Percentiles rank a stretch among this genome's conserved stretches.
phyloP scores from a whole-genome alignment of 345 rosid species.

The Gossypium sturtianum region DNA sequence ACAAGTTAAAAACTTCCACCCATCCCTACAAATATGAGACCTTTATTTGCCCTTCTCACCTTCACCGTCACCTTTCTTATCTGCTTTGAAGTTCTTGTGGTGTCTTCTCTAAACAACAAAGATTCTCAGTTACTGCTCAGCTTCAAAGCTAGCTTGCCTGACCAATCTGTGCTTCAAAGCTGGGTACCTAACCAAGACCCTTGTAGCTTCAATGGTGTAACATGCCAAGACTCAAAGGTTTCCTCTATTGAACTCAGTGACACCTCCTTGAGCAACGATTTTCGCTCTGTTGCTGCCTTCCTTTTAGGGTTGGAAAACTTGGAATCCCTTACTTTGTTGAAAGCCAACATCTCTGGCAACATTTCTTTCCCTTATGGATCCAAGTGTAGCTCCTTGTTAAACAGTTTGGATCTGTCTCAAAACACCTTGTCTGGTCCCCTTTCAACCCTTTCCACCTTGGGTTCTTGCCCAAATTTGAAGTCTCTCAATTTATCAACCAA shows the following conservation, averaged over 20 bases:
- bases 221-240: slow-evolving; percentile 53
- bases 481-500: slow-evolving; percentile 58
- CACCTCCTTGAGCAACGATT: slow-evolving; percentile 41
- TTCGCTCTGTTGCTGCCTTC: slow-evolving; percentile 45
- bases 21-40: slow-evolving; percentile 14
- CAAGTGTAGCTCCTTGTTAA: slow-evolving; percentile 57
- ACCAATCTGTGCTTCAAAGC: slow-evolving; percentile 41
- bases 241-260: slow-evolving; percentile 52
- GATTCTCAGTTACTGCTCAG: slow-evolving; percentile 51
- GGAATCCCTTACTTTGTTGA: slow-evolving; percentile 48
- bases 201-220: slow-evolving; percentile 60
- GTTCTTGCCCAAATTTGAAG: slow-evolving; percentile 51
- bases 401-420: slow-evolving; percentile 67
- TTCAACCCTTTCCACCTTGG: slow-evolving; percentile 39
- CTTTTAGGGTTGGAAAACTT: slow-evolving; percentile 48
- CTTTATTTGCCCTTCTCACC: slow-evolving; percentile 22
- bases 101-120: slow-evolving; percentile 17
- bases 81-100: slow-evolving; percentile 18
- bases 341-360: slow-evolving; percentile 54
- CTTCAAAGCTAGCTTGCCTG: slow-evolving; percentile 49
- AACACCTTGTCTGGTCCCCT: slow-evolving; percentile 61
- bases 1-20: not conserved
- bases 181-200: slow-evolving; percentile 64
- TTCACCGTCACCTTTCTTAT: slow-evolving; percentile 16
- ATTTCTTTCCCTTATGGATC: slow-evolving; percentile 47